Conservation (phyloP, 176 grass and related monocot genomes). For the Chrysopogon serrulatus region DNA sequence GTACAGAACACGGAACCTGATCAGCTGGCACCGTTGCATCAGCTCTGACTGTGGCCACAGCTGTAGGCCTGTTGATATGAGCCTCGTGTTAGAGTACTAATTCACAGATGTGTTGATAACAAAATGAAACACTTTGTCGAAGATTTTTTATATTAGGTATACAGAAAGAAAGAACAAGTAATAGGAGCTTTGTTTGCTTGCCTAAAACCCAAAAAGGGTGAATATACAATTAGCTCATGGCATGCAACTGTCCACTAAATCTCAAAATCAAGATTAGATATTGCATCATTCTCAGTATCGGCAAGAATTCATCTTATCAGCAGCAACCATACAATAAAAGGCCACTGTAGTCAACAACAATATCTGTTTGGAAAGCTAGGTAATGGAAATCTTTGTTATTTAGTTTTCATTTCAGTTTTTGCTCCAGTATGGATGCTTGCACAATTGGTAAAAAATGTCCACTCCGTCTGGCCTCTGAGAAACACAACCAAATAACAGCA, state of each 20-base stretch:
- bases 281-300: background rate
- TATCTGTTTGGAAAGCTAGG: background rate
- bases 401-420: background rate
- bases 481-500: background rate
- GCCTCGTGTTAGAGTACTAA: background rate
- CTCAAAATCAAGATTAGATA: background rate
- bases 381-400: background rate
- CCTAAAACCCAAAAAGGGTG: background rate
- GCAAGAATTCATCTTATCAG: background rate
- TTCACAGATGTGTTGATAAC: background rate
- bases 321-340: background rate
- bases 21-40: slow-evolving; percentile 46
- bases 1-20: slow-evolving; percentile 43
- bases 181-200: background rate
- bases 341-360: background rate
- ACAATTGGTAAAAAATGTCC: background rate
- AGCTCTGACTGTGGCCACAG: slow-evolving; percentile 45
- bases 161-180: background rate
- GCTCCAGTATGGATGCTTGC: background rate
- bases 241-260: background rate
- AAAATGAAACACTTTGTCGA: background rate
- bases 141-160: background rate
- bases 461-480: background rate
- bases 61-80: slow-evolving; percentile 44
- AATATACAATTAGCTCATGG: background rate